Base-by-base conservation (phyloP, 2,329 filamentous ascomycete genomes). In the Alternaria brassicicola region DNA sequence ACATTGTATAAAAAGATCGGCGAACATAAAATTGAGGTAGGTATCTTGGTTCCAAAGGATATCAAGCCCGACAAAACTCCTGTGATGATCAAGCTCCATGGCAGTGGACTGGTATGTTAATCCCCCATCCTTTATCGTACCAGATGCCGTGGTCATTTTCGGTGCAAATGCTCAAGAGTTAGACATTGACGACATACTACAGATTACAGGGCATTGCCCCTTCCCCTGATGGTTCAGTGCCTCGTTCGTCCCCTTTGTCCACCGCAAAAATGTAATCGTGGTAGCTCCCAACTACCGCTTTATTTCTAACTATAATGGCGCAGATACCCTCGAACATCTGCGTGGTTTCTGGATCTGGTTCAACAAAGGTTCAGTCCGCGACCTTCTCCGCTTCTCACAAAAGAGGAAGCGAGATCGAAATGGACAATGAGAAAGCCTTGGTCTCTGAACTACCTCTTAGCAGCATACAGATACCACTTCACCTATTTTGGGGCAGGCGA, bases 201-300 rank as follows among this genome's bases (percentile, higher is more conserved):
- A 73, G 70, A 45, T 72, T 1, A 62, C 62, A 7, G 75, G 75
- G 10, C 67, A 69, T 25, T 70, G 68, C 17, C 55, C 72, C 23
- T 72, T 69, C 52, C 48, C 69, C 1, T 59, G 68, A 17, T 77
- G 74, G 73, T 70, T 73, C 48, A 58, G 67, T 3, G 61, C 66
- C 8, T 78, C 63, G 49, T 68, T 78, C 7, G 65, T 82, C 7
- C 74, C 80, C 7, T 72, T 81, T 36, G 72, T 78, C 23, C 69
- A 74, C 1, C 61, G 69, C 25, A 75, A 79, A 47, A 67, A 66
- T 13, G 80, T 83, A n/a, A 78, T 85, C 42, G 72, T 81, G 25
- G 65, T 85, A 6, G 71, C 78, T 1, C 79, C 82, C 0, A 80
- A 83, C 67, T 83, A 86, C 71, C 82, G 83, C 8, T 78, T 85